Evolutionary conservation across 148 eudicot species (phyloP), one percentile per base, ranked within the genome.

Genomic region (Chenopodium berlandieri): DNA sequence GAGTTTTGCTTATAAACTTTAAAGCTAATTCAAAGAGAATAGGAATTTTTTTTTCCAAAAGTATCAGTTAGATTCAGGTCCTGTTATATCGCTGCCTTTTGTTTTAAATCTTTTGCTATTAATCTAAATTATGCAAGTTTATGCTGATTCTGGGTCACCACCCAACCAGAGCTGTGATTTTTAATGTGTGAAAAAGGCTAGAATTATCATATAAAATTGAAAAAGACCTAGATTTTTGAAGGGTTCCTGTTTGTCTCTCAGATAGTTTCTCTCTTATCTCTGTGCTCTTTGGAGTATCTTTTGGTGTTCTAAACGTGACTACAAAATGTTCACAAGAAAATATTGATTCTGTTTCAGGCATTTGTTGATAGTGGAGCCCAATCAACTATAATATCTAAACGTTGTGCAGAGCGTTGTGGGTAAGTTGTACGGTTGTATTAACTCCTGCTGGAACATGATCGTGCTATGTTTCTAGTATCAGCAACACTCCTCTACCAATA

Each of bases 311-410:
- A 30, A 68, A 52, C 19, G 0, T 64, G 47, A 27, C 32, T 47
- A 68, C 40, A 17, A 70, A 47, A 47, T 64, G 40, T 46, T 78
- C 67, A 31, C 32, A 68, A 60, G 9, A 32, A 71, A 74, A 9
- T 68, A 5, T 58, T 79, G 56, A 13, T 79, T 81, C 68, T 80
- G 63, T 84, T 82, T 82, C 86, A 96, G 99, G 99, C 99, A 46
- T 94, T 96, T 86, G 99, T 96, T 82, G 98, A 94, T 82, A 96
- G 99, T 88, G 99, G 98, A 82, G 99, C 99, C 66, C 99, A 96
- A 88, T 92, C 99, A 65, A 96, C 99, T 78, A 94, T 96, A 60
- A 96, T 96, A 85, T 96, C 99, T 82, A 94, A 96, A 91, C 91
- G 86, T 84, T 96, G 98, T 77, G 99, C 98, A 2, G 99, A 96